phyloP scores from a whole-genome alignment of 2,329 filamentous ascomycete genomes.

The Sclerotinia sclerotiorum region DNA sequence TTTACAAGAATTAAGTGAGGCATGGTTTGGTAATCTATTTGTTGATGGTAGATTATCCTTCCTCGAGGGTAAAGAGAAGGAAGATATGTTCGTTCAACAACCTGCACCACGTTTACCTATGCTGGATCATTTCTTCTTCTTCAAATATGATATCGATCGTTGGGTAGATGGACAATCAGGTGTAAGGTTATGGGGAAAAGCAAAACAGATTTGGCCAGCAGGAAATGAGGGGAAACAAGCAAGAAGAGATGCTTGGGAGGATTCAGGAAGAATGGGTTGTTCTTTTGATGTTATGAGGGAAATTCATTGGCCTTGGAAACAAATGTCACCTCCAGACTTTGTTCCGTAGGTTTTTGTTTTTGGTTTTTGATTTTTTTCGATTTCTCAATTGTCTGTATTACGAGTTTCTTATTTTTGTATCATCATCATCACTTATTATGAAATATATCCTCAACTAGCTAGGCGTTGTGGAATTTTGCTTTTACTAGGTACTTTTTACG shows the following conservation, averaged over 20 bases:
- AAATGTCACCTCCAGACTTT: slow-evolving; percentile 21
- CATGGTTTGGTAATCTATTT: slow-evolving; percentile 16
- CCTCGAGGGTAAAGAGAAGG: slow-evolving; percentile 14
- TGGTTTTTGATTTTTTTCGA: background rate
- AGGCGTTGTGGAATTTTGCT: slow-evolving; percentile 15
- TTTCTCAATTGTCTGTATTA: background rate
- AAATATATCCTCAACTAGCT: slow-evolving; percentile 7
- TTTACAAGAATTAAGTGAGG: slow-evolving; percentile 19
- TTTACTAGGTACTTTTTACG: background rate
- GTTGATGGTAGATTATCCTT: slow-evolving; percentile 10
- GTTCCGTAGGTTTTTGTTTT: slow-evolving; percentile 11
- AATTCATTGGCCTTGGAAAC: slow-evolving; percentile 23
- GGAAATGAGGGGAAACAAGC: slow-evolving; percentile 16
- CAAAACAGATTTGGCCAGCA: slow-evolving; percentile 18
- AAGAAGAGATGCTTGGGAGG: slow-evolving; percentile 21
- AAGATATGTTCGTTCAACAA: slow-evolving; percentile 21
- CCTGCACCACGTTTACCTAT: slow-evolving; percentile 12
- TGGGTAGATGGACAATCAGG: slow-evolving; percentile 20
- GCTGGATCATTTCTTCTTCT: slow-evolving; percentile 21
- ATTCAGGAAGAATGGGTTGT: slow-evolving; percentile 15
- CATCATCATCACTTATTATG: background rate
- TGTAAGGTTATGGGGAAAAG: slow-evolving; percentile 16
- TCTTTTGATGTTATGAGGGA: slow-evolving; percentile 21
- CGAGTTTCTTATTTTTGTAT: background rate
- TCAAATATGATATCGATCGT: slow-evolving; percentile 22